phyloP scores from a whole-genome alignment of 2,329 filamentous ascomycete genomes.

The Fusarium xyrophilum region DNA sequence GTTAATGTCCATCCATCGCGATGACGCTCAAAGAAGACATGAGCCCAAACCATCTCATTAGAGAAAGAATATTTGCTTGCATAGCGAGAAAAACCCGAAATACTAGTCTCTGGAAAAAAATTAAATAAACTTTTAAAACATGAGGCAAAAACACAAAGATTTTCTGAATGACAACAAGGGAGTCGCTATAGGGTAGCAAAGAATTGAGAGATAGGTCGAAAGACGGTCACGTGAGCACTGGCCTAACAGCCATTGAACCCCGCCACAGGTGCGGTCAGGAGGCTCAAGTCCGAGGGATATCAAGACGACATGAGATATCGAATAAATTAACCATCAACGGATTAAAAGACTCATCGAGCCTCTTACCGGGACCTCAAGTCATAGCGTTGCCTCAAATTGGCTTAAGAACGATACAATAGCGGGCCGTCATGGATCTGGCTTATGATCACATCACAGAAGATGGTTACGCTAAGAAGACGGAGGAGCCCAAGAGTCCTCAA shows the following conservation, averaged over 20 bases:
- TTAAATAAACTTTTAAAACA: not conserved
- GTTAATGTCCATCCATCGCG: accelerated
- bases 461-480: conserved; percentile 63
- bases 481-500: conserved; percentile 55
- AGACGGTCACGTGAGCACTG: conserved; percentile 30
- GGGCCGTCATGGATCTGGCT: conserved; percentile 80
- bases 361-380: not conserved
- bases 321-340: conserved; percentile 11
- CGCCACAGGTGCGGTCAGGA: conserved; percentile 35
- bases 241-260: conserved; percentile 30
- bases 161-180: not conserved
- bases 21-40: not conserved
- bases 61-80: accelerated
- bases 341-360: not conserved
- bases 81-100: accelerated
- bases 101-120: accelerated
- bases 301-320: conserved; percentile 26
- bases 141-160: not conserved
- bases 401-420: not conserved
- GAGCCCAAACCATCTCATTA: not conserved
- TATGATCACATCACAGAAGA: conserved; percentile 97
- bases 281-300: conserved; percentile 24
- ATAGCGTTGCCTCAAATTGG: conserved; percentile 5
- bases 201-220: too few species aligned
- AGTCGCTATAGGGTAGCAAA: not conserved